Base-by-base conservation (phyloP, 1,284 basidiomycete species). In the Agroathelia rolfsii region DNA sequence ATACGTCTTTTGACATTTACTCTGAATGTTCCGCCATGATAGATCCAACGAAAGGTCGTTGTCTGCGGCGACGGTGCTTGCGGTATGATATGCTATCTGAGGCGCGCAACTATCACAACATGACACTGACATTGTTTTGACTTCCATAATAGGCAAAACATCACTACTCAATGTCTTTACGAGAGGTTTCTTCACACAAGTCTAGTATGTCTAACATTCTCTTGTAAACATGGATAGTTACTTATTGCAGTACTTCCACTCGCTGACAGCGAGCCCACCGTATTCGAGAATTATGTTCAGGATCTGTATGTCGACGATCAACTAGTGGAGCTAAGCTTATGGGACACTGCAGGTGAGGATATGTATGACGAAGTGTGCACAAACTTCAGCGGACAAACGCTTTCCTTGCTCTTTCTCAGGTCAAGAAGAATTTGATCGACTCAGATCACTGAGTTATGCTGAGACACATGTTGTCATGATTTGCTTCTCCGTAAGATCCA, bases 391-490 rank as follows among this genome's bases (percentile, higher is more conserved):
- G 14, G 36, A 35, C 35, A 40, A 41, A 40, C 30, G 14, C 22
- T 27, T 33, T 32, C 25, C 17, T 36, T 30, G 25, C 20, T 24
- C 31, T 18, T 10, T 19, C 24, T 27, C 51, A 90, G 92, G 88
- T 15, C 90, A 95, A 57, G 93, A 97, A 62, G 93, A 96, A 48
- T 96, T 96, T 53, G 93, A 95, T 53, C 68, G 89, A 30, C 59
- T 97, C 35, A 72, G 94, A 29, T 89, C 88, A 11, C 60, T 97
- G 17, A 88, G 83, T 21, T 97, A 96, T 53, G 85, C 92, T 3
- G 92, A 96, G 53, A 95, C 92, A 1, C 86, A 96, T 59, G 83
- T 95, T 36, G 72, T 96, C 42, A 82, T 95, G 80, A 66, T 94
- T 20, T 95, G 92, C 58, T 95, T 93, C 54, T 92, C 89, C 20